Base-by-base conservation (phyloP, 805 yeast species). In the Priceomyces carsonii region DNA sequence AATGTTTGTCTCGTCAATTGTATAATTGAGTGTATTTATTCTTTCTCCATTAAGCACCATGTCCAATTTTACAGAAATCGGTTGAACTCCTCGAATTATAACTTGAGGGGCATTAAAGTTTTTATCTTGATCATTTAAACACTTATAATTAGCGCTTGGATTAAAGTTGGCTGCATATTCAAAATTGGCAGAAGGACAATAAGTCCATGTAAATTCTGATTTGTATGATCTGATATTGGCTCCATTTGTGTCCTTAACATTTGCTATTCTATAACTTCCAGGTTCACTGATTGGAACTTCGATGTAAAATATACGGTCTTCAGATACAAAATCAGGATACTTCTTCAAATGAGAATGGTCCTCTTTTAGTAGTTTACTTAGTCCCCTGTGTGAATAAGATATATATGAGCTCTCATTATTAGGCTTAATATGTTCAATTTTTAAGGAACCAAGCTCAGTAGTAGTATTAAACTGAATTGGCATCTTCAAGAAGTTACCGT, bases 381-480 rank as follows among this genome's bases (percentile, higher is more conserved):
- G 62, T 15, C 84, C 82, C 21, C 67, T 66, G 26, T 69, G 69
- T 1, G 86, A 74, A 55, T 71, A 85, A 46, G 80, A 79, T 24
- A 79, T 53, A 9, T 66, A 48, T 1, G 64, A 53, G 12, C 72
- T 59, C 28, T 68, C 63, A 45, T 77, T 74, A 3, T 78, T 69
- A 5, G 86, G 72, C 33, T 79, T 78, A 12, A 71, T 73, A 51
- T 73, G 77, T 38, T 77, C 73, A 28, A 93, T 54, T 53, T 84
- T 88, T 32, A 93, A 62, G 32, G 63, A 69, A 1, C 80, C 81
- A 3, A 95, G 75, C 26, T 79, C 84, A 4, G 79, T 73, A 2
- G 96, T 79, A 8, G 96, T 81, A 49, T 93, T 90, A 47, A 88
- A 75, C 45, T 81, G 78, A 9, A 93, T 68, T 5, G 98, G 96